Evolutionary conservation across 2,329 filamentous ascomycete species (phyloP), one percentile per base, ranked within the genome.

Genomic region (Fusarium decemcellulare): DNA sequence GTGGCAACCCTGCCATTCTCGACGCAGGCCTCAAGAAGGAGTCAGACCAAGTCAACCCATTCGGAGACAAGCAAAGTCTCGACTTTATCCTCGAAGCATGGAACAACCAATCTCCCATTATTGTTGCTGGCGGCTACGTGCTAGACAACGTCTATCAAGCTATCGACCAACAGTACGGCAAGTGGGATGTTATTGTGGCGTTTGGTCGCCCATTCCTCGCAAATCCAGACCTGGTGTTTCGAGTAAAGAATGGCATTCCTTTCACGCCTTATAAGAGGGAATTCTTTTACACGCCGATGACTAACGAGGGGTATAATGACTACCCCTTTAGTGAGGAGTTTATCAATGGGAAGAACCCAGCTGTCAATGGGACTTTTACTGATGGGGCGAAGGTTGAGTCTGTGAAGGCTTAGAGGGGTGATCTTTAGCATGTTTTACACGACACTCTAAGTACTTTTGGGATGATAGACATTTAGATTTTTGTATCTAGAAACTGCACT

Each of bases 261-360:
- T 64, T 85, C 12, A 74, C 72, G 7, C 72, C 76, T 8, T 84
- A 84, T 58, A 67, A 82, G 51, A 71, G 82, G 9, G 68, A 77
- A 0, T 77, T 74, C 0, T 84, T 86, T 57, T 86, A 86, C 61
- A 53, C 59, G 6, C 63, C 48, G 18, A 72, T 72, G 57, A 70
- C 58, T 8, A 63, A 69, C 12, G 40, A 63, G 7, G 75, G 76
- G 1, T 79, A 79, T 14, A 77, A 76, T 32, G 77, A 77, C 40
- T 77, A 78, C 27, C 30, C 65, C 6, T 78, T 79, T 9, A 76
- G 74, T 36, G 50, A 72, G 14, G 68, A 71, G 16, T 74, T 59
- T n/a, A 5, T 59, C 1, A 12, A 11, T 9, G 15, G 37, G 18
- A 18, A 32, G 14, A 37, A 30, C 16, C 9, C n/a, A 14, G 12